Conservation (phyloP, 371 early-diverging fungal genomes). For the Mucor mucedo region DNA sequence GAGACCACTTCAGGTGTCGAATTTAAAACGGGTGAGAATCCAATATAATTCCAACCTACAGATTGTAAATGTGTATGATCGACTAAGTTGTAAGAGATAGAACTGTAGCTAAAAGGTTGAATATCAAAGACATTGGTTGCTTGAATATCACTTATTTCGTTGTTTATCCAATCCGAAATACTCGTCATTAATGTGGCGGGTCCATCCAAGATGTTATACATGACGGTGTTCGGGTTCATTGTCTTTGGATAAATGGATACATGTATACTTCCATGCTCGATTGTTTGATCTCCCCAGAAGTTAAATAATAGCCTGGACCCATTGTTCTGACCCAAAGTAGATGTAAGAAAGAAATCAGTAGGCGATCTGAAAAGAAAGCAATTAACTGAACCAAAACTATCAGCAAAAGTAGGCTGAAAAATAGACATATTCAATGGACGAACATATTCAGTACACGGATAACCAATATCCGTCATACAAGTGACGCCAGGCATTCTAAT, state of each 20-base stretch:
- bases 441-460: constrained; percentile 35
- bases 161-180: constrained; percentile 41
- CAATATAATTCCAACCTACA: constrained; percentile 57
- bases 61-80: constrained; percentile 48
- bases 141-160: constrained; percentile 48
- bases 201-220: constrained; percentile 35
- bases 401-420: constrained; percentile 43
- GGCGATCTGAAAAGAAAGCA: constrained; percentile 50
- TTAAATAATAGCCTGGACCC: constrained; percentile 47
- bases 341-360: constrained; percentile 36
- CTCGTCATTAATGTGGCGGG: constrained; percentile 31
- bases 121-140: constrained; percentile 43
- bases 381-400: constrained; percentile 42
- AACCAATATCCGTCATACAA: constrained; percentile 49
- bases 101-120: constrained; percentile 44
- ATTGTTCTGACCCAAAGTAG: constrained; percentile 50
- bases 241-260: constrained; percentile 46
- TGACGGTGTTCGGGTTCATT: constrained; percentile 49
- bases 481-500: constrained; percentile 33
- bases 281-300: constrained; percentile 39
- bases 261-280: constrained; percentile 44
- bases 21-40: constrained; percentile 50
- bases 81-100: constrained; percentile 41
- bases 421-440: constrained; percentile 37
- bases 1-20: constrained; percentile 42